Conservation (phyloP, 352 stramenopile genomes). For the Aphanomyces stellatus region DNA sequence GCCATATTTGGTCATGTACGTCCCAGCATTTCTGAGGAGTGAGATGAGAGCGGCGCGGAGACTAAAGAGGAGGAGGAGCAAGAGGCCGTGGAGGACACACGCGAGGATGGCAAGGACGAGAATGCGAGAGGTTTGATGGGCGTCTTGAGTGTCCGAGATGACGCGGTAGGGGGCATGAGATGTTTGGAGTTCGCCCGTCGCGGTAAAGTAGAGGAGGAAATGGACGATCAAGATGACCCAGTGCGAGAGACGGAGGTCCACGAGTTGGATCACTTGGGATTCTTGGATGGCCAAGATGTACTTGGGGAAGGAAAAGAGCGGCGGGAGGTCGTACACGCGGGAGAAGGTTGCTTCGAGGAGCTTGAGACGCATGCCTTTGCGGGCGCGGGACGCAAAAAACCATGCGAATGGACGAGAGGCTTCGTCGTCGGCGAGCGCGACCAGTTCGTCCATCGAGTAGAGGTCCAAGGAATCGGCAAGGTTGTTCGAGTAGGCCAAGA, state of each 20-base stretch:
- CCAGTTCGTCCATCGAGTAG: background rate
- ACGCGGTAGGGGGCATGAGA: background rate
- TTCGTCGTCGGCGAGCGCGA: background rate
- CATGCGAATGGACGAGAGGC: too few relatives aligned
- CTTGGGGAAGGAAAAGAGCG: conserved; percentile 59
- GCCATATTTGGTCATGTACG: background rate
- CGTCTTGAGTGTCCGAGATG: background rate
- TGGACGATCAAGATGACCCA: conserved; percentile 24
- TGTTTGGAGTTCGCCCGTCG: background rate
- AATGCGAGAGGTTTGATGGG: background rate
- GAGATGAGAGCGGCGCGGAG: background rate
- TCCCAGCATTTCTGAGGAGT: background rate
- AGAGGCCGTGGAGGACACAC: background rate
- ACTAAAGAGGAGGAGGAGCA: background rate
- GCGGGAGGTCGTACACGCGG: conserved; percentile 30
- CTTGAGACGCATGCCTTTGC: conserved; percentile 11
- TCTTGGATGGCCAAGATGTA: conserved; percentile 63
- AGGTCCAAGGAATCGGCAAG: background rate
- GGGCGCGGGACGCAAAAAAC: background rate
- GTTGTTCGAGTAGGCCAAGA: background rate
- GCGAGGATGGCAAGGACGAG: background rate
- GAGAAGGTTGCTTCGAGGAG: conserved; percentile 43
- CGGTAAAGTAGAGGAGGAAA: conserved; percentile 4
- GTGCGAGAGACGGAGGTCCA: conserved; percentile 60
- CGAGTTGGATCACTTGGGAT: conserved; percentile 70